These are phyloP conservation scores for Salpingoeca rosetta DNA, from an alignment of 78 protist species.

Conservation along the genomic window DNA sequence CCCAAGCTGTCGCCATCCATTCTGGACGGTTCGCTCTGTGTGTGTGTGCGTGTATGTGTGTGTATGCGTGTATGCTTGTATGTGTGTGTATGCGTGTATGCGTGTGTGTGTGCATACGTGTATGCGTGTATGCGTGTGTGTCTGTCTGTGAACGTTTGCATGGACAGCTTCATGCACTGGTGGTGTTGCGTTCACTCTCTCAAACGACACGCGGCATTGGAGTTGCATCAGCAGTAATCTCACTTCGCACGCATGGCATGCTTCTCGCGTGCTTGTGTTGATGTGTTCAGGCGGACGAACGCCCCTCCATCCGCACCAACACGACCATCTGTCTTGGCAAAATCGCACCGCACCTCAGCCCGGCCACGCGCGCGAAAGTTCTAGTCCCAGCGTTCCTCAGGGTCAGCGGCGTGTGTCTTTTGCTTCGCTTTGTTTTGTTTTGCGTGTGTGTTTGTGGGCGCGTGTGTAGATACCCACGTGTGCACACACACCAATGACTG, in stretches of 20 bases:
- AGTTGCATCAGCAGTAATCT: slow-evolving; percentile 51
- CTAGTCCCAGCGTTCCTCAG: neutral
- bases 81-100: neutral
- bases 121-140: neutral
- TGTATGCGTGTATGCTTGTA: neutral
- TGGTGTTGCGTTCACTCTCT: slow-evolving; percentile 25
- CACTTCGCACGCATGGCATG: too few relatives aligned
- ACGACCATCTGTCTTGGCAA: slow-evolving; percentile 69
- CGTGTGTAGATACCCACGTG: neutral
- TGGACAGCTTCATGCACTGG: neutral
- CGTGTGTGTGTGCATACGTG: neutral
- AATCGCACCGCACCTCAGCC: neutral
- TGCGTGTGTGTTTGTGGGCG: neutral
- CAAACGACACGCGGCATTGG: slow-evolving; percentile 26
- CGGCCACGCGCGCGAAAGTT: neutral
- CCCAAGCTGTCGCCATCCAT: slow-evolving; percentile 30
- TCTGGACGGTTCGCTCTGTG: neutral
- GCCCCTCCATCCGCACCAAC: slow-evolving; percentile 62
- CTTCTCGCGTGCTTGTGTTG: neutral
- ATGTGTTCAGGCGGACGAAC: slow-evolving; percentile 49
- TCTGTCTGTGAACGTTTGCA: neutral
- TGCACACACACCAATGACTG: neutral
- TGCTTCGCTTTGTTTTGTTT: neutral
- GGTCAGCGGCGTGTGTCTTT: neutral
- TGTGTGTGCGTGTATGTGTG: too few relatives aligned